Conservation (phyloP, 2,329 filamentous ascomycete genomes). For the Aureobasidium namibiae region DNA sequence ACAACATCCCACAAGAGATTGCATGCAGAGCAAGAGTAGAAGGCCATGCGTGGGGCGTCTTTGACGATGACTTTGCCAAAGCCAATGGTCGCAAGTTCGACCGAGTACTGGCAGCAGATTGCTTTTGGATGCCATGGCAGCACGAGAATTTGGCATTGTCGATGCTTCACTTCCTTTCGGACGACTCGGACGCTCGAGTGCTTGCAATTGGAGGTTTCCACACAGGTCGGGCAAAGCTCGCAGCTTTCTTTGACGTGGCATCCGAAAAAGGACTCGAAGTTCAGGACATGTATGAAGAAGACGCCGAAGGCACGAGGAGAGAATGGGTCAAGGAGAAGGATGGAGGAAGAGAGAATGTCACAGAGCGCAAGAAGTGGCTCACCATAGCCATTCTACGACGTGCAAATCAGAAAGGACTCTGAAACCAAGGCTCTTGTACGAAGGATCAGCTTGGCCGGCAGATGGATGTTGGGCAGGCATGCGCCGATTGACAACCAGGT, state of each 20-base stretch:
- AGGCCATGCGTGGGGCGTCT: slow-evolving; percentile 59
- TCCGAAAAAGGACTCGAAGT: slow-evolving; percentile 47
- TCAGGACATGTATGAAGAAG: slow-evolving; percentile 60
- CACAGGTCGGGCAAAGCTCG: slow-evolving; percentile 58
- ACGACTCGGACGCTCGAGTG: slow-evolving; percentile 40
- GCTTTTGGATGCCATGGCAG: slow-evolving; percentile 67
- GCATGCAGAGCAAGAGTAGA: slow-evolving; percentile 36
- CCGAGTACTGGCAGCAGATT: slow-evolving; percentile 62
- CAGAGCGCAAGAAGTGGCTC: slow-evolving; percentile 62
- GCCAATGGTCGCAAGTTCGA: slow-evolving; percentile 41
- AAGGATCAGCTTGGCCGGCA: neutral
- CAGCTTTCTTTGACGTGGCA: slow-evolving; percentile 56
- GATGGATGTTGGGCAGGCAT: slow-evolving; percentile 1
- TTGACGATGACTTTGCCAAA: slow-evolving; percentile 34
- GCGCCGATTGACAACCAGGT: neutral
- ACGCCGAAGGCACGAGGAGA: slow-evolving; percentile 55
- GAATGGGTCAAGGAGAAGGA: slow-evolving; percentile 49
- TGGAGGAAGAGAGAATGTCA: slow-evolving; percentile 53
- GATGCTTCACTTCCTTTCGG: slow-evolving; percentile 53
- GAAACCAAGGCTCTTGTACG: neutral
- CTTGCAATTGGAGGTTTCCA: slow-evolving; percentile 66
- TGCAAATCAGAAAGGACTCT: neutral
- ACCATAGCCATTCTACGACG: slow-evolving; percentile 42
- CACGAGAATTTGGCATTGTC: slow-evolving; percentile 58
- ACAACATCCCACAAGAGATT: slow-evolving; percentile 39